Evolutionary conservation across 1,284 basidiomycete genomes (phyloP).

Genomic region (Sanghuangporus baumii): DNA sequence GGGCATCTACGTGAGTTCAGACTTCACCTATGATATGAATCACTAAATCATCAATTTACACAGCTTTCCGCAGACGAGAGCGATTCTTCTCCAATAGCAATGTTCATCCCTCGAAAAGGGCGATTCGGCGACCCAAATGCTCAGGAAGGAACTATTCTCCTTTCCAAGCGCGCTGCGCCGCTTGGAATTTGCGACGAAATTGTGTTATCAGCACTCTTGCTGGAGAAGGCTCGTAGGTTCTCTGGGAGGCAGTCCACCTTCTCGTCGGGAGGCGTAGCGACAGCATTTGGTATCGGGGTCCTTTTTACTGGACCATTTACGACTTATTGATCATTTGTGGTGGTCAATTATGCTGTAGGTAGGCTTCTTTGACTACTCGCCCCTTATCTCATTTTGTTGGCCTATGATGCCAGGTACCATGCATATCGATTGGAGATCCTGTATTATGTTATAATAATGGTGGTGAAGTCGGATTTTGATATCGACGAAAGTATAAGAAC

Average conservation of each 20-base stretch:
- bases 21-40: not conserved
- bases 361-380: no score
- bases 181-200: not conserved
- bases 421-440: no score
- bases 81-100: not conserved
- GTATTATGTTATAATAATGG: no score
- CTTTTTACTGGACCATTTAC: not conserved
- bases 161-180: not conserved
- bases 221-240: slow-evolving; percentile 6
- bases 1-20: not conserved
- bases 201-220: not conserved
- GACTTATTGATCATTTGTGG: not conserved
- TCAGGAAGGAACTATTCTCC: not conserved
- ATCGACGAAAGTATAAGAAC: no score
- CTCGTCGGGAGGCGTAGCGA: not conserved
- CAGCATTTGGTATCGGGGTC: not conserved
- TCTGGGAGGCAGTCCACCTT: not conserved
- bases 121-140: not conserved
- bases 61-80: slow-evolving; percentile 6
- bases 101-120: not conserved
- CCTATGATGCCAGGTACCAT: no score
- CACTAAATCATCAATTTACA: not conserved
- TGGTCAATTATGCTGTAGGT: not conserved
- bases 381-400: no score
- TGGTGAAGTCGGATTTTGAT: no score